Evolutionary conservation across 306 rosid genomes (phyloP).

Genomic region (Boehmeria nivea): DNA sequence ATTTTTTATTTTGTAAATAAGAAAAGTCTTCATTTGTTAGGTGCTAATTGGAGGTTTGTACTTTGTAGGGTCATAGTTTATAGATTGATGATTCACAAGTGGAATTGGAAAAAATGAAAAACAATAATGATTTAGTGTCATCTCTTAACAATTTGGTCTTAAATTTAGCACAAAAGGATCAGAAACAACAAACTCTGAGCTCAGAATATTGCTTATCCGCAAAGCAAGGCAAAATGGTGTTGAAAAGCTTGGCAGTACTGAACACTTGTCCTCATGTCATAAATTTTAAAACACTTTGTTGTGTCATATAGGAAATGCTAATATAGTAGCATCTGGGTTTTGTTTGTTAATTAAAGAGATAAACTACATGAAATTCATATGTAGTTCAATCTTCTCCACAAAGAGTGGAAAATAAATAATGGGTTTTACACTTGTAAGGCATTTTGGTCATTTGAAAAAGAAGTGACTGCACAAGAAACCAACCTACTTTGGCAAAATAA

Average conservation of each 20-base stretch:
- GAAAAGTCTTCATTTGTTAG: not conserved
- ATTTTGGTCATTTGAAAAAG: not conserved
- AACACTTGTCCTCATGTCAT: not conserved
- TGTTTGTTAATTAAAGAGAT: not conserved
- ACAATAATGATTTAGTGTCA: no score
- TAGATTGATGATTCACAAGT: no score
- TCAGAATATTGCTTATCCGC: not conserved
- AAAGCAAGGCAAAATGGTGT: not conserved
- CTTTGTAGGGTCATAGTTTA: no score
- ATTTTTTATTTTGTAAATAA: not conserved
- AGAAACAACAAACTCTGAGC: no score
- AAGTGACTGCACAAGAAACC: not conserved
- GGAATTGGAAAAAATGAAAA: no score
- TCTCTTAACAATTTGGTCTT: no score
- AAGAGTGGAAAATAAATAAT: constrained; percentile 1
- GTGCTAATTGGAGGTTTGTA: not conserved
- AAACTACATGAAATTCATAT: not conserved
- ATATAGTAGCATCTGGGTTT: not conserved
- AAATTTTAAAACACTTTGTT: not conserved
- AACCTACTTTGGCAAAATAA: constrained; percentile 10
- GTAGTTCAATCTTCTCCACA: constrained; percentile 2
- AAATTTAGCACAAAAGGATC: no score
- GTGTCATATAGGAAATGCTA: not conserved
- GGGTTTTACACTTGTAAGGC: not conserved
- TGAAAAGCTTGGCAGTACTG: constrained; percentile 4